Evolutionary conservation across 768 basidiomycete species (phyloP), one percentile per base, ranked within the genome.

Genomic region (Russula brevipes): DNA sequence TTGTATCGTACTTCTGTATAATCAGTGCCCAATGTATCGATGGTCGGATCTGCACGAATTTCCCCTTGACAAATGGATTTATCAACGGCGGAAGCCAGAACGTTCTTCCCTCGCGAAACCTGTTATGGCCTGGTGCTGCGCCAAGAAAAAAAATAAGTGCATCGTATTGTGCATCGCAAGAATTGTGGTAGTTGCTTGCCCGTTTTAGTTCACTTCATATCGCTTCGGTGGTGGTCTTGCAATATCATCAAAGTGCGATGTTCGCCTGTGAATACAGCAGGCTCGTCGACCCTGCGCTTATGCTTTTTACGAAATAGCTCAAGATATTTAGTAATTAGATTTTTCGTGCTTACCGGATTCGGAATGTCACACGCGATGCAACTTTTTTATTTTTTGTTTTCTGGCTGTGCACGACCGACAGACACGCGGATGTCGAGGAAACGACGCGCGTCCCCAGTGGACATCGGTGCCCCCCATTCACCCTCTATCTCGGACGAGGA

Each of bases 401-500:
- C 38, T 7, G 3, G 38, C 38, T 39, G 38, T 39, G 41, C 41
- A 4, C 41, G 41, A 10, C 41, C 54, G 19, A 42, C 61, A 19
- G 36, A 4, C 31, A 38, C 24, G 24, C 24, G 24, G 36, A 53
- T 63, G 57, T 35, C 38, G 19, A 59, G 16, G 33, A 54, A 50
- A 11, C 63, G 57, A 36, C 57, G 47, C 12, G 17, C 16, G 16
- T 33, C n/a, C 30, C 39, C 57, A n/a, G 31, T 11, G 14, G 60
- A 59, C 14, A 39, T 24, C 10, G 57, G 45, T 5, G 4, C 19
- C 19, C 56, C 60, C 19, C 17, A 5, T 39, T 54, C 54, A 11
- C 63, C 60, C 41, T 44, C 58, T n/a, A 16, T 2, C 9, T 61
- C 66, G 36, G 57, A 63, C 38, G 59, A 57, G 35, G 59, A 24